Conservation (phyloP, 1,139 yeast genomes). For the Diutina catenulata region DNA sequence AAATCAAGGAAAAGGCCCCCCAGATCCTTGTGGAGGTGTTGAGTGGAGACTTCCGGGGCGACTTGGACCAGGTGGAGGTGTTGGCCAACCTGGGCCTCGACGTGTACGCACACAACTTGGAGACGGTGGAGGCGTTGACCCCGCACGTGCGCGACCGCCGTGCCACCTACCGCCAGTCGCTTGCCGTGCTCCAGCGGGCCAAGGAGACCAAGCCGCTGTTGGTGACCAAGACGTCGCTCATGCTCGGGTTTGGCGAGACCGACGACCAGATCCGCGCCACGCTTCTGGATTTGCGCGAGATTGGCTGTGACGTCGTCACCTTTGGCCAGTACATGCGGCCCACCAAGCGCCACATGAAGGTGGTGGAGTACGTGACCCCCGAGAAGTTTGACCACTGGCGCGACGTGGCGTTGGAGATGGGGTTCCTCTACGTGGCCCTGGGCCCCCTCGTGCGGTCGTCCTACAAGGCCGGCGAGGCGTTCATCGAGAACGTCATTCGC, state of each 20-base stretch:
- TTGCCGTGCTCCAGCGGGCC: conserved; percentile 68
- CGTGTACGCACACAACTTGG: conserved; percentile 94
- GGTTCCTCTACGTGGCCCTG: conserved; percentile 91
- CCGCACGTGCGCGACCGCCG: conserved; percentile 94
- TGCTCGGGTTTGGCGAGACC: conserved; percentile 95
- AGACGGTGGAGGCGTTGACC: conserved; percentile 90
- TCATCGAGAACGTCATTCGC: conserved; percentile 84
- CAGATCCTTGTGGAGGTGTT: conserved; percentile 87
- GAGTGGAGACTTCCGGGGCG: conserved; percentile 93
- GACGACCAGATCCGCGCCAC: conserved; percentile 81
- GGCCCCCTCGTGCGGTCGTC: conserved; percentile 96
- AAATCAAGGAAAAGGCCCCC: conserved; percentile 81
- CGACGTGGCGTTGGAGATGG: conserved; percentile 75
- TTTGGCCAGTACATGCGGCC: conserved; percentile 99
- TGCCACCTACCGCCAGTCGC: conserved; percentile 86
- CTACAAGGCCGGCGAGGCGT: conserved; percentile 97
- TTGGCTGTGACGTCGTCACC: conserved; percentile 87
- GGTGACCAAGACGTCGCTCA: conserved; percentile 85
- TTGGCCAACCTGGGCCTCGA: conserved; percentile 85
- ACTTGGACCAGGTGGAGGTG: conserved; percentile 64
- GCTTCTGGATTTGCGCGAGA: conserved; percentile 58
- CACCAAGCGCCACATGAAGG: conserved; percentile 96
- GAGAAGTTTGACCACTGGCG: conserved; percentile 94
- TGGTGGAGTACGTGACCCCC: conserved; percentile 90
- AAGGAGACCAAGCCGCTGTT: conserved; percentile 64